Evolutionary conservation across 306 rosid genomes (phyloP).

Genomic region (Carpinus fangiana): DNA sequence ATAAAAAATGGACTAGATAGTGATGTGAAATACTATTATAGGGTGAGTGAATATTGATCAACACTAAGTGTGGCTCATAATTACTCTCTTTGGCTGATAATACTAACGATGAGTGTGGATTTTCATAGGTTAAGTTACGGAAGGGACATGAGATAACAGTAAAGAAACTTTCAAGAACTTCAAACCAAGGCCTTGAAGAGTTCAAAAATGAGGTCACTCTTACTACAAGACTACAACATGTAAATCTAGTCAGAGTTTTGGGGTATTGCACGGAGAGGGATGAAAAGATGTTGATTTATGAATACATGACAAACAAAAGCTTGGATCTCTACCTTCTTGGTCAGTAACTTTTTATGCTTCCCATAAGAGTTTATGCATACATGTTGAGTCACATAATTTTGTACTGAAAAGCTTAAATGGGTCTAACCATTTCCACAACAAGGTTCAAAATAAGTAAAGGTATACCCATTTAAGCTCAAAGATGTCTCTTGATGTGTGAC

Average conservation of each 20-base stretch:
- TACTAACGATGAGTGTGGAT: neutral
- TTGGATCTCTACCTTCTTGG: constrained; percentile 43
- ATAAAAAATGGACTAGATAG: neutral
- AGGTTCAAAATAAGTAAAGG: neutral
- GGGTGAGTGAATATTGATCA: neutral
- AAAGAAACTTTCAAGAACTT: constrained; percentile 44
- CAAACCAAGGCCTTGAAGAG: constrained; percentile 50
- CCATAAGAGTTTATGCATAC: neutral
- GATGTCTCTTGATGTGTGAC: too few species aligned
- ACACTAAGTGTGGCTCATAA: neutral
- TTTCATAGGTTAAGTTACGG: constrained; percentile 28
- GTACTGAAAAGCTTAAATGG: neutral
- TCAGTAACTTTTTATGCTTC: neutral
- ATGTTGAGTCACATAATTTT: neutral
- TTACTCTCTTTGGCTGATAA: neutral
- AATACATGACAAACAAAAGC: constrained; percentile 56
- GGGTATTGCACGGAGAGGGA: constrained; percentile 40
- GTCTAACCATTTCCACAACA: neutral
- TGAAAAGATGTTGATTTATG: constrained; percentile 44
- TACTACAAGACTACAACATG: constrained; percentile 50
- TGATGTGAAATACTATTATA: neutral
- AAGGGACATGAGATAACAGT: constrained; percentile 39
- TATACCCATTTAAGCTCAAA: neutral
- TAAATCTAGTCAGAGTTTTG: constrained; percentile 38
- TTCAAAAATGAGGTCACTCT: constrained; percentile 50